phyloP scores from a whole-genome alignment of 2,329 filamentous ascomycete species.

The Alternaria tenuissima region DNA sequence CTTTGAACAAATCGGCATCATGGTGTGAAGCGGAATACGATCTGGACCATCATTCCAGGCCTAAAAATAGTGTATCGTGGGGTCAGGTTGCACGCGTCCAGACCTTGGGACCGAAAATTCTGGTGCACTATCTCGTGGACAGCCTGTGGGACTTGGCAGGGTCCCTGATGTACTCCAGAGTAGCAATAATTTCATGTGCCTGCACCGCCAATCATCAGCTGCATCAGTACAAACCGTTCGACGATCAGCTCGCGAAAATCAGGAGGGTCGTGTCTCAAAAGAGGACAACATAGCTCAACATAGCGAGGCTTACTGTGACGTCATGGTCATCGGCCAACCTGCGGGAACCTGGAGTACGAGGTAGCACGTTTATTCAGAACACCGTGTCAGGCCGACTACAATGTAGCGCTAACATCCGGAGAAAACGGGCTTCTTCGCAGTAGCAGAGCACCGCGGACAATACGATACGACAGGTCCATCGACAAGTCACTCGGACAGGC shows the following conservation, averaged over 20 bases:
- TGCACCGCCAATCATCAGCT: conserved; percentile 5
- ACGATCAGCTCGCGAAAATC: background rate
- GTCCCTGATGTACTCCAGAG: background rate
- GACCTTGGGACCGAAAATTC: conserved; percentile 10
- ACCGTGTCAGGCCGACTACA: background rate
- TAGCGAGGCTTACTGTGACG: background rate
- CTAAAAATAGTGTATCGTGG: conserved; percentile 10
- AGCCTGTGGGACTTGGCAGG: background rate
- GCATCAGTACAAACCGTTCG: background rate
- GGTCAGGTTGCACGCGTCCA: background rate
- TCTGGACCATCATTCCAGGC: conserved; percentile 1
- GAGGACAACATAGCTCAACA: background rate
- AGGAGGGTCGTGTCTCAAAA: background rate
- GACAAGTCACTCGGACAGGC: background rate
- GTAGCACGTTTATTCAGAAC: background rate
- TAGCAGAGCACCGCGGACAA: too few species aligned
- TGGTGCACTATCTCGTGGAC: background rate
- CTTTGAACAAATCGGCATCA: background rate
- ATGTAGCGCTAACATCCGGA: background rate
- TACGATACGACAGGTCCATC: background rate
- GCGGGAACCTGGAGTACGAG: background rate
- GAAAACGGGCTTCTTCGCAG: background rate
- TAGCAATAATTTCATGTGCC: conserved; percentile 6
- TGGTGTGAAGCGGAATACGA: conserved; percentile 1
- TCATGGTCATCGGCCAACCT: background rate